Percentiles rank a stretch among this genome's conserved stretches.
These are phyloP conservation scores for Hymenoscyphus infarciens DNA, from an alignment of 2,329 filamentous ascomycete genomes.

Conservation along the genomic window DNA sequence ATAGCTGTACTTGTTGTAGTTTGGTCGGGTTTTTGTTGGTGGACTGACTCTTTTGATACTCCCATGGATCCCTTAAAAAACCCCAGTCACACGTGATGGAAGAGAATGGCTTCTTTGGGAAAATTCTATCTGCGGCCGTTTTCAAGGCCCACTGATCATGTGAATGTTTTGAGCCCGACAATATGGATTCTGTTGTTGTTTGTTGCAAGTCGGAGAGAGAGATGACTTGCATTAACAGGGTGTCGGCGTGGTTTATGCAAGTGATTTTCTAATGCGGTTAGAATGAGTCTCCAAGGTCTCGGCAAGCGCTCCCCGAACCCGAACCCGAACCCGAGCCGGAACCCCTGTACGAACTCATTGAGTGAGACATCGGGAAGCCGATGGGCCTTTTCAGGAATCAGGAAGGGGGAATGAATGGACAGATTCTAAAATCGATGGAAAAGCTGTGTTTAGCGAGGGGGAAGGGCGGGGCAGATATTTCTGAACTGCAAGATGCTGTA, in stretches of 20 bases:
- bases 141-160: conserved; percentile 5
- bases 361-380: background rate
- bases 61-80: too few species aligned
- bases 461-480: too few species aligned
- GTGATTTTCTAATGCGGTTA: background rate
- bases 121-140: background rate
- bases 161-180: conserved; percentile 7
- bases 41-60: background rate
- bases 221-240: conserved; percentile 9
- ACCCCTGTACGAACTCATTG: background rate
- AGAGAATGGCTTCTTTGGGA: background rate
- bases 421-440: background rate
- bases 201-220: conserved; percentile 15
- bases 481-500: background rate
- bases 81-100: background rate
- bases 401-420: too few species aligned
- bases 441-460: too few species aligned
- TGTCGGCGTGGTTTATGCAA: conserved; percentile 5
- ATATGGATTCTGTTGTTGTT: conserved; percentile 3
- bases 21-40: background rate
- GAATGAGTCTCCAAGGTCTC: background rate
- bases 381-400: background rate
- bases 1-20: background rate
- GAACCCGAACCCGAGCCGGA: background rate
- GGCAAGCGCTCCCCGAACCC: background rate